phyloP scores from a whole-genome alignment of 1,284 basidiomycete species.

The Pyrrhoderma lamaoense region DNA sequence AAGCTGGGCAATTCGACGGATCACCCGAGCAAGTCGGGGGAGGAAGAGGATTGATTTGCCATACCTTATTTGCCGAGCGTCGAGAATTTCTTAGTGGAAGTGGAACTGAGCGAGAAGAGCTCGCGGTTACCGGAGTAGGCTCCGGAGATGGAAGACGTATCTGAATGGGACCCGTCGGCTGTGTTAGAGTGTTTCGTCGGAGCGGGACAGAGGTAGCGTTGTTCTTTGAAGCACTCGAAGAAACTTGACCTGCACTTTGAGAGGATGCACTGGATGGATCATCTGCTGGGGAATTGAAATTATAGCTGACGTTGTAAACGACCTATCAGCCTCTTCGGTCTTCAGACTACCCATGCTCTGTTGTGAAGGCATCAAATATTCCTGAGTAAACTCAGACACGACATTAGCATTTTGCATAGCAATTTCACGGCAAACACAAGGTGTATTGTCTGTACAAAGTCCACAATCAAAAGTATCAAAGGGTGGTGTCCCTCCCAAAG shows the following conservation, averaged over 20 bases:
- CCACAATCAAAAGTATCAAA: conserved; percentile 50
- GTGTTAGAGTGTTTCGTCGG: conserved; percentile 38
- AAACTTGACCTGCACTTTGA: neutral
- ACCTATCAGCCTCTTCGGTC: conserved; percentile 18
- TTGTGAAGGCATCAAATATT: conserved; percentile 26
- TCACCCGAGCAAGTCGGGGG: conserved; percentile 47
- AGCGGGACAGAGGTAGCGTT: conserved; percentile 72
- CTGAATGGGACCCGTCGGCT: conserved; percentile 27
- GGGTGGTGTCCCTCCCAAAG: conserved; percentile 14
- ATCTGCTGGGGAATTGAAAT: neutral
- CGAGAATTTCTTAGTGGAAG: conserved; percentile 21
- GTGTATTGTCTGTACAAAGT: conserved; percentile 61
- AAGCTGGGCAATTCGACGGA: conserved; percentile 67
- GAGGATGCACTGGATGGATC: neutral
- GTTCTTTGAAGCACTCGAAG: conserved; percentile 43
- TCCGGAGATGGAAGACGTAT: conserved; percentile 42
- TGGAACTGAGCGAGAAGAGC: conserved; percentile 24
- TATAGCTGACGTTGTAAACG: neutral
- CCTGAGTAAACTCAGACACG: conserved; percentile 21
- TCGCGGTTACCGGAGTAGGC: conserved; percentile 25
- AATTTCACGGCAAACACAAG: conserved; percentile 69
- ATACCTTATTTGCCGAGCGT: conserved; percentile 7
- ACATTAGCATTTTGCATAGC: conserved; percentile 35
- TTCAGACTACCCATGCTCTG: conserved; percentile 15
- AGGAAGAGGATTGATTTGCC: conserved; percentile 7